These are phyloP conservation scores for Xanthoconium purpureum DNA, from an alignment of 768 basidiomycete genomes.

Conservation along the genomic window DNA sequence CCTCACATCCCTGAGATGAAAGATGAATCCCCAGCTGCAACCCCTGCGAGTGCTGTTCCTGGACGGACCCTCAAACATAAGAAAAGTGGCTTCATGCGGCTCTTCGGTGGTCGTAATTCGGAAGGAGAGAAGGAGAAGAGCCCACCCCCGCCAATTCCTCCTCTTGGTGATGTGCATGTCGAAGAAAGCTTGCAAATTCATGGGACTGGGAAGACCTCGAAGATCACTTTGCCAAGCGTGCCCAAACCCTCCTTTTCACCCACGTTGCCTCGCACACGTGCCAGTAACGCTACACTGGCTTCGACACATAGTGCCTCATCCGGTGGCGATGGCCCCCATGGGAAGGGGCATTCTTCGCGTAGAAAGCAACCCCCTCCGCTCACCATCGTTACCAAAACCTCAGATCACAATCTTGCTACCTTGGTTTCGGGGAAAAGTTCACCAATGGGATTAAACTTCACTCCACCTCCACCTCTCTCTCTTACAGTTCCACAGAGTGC, in stretches of 20 bases:
- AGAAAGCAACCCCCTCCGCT: conserved; percentile 31
- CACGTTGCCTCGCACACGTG: conserved; percentile 26
- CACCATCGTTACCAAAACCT: conserved; percentile 27
- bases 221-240: conserved; percentile 31
- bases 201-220: conserved; percentile 30
- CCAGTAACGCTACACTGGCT: conserved; percentile 17
- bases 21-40: conserved; percentile 35
- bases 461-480: conserved; percentile 5
- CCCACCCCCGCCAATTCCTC: conserved; percentile 57
- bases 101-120: conserved; percentile 55
- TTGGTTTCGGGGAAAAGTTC: conserved; percentile 11
- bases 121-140: conserved; percentile 36
- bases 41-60: conserved; percentile 16
- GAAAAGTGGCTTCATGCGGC: conserved; percentile 78
- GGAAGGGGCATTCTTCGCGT: conserved; percentile 23
- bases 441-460: conserved; percentile 10
- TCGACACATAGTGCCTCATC: conserved; percentile 2
- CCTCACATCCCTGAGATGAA: conserved; percentile 40
- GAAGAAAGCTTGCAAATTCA: conserved; percentile 21
- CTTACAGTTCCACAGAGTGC: conserved; percentile 52
- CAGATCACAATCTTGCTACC: conserved; percentile 14
- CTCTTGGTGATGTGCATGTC: conserved; percentile 39
- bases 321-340: conserved; percentile 13
- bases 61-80: conserved; percentile 64
- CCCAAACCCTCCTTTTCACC: conserved; percentile 43